Evolutionary conservation across 306 rosid genomes (phyloP).

Genomic region (Fragaria vesca): DNA sequence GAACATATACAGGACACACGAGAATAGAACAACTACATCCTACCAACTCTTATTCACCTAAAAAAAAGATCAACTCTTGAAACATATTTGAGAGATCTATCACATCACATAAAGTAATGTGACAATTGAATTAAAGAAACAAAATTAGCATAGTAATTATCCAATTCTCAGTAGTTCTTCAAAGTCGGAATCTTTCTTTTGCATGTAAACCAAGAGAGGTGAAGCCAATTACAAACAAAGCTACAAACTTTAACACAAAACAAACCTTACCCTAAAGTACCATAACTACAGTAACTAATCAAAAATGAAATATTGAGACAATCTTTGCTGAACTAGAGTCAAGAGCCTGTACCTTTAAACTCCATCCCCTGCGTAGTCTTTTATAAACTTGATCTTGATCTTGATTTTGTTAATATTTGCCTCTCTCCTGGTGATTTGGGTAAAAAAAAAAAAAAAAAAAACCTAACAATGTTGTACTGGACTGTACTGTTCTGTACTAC

Average conservation of each 20-base stretch:
- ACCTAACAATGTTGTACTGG: too few species aligned
- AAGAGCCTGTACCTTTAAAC: background rate
- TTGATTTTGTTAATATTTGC: background rate
- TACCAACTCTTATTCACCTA: constrained; percentile 37
- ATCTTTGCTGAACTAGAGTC: background rate
- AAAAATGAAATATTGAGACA: background rate
- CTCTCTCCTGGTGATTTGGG: too few species aligned
- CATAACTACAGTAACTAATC: background rate
- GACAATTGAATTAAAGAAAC: too few species aligned
- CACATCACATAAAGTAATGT: background rate
- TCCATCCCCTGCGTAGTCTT: background rate
- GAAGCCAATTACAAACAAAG: background rate
- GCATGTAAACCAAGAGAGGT: background rate
- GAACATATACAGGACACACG: background rate
- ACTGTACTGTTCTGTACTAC: background rate
- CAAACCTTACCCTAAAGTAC: background rate
- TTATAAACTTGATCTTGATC: background rate
- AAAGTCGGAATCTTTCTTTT: too few species aligned
- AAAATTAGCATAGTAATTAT: too few species aligned
- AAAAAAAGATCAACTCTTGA: too few species aligned
- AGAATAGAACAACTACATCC: constrained; percentile 38
- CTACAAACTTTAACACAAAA: background rate
- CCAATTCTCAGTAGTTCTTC: too few species aligned
- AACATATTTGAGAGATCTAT: background rate
- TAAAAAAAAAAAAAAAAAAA: too few species aligned